Evolutionary conservation across 1,284 basidiomycete genomes (phyloP), one percentile per base, ranked within the genome.

Genomic region (Microbotryomycetes sp.): DNA sequence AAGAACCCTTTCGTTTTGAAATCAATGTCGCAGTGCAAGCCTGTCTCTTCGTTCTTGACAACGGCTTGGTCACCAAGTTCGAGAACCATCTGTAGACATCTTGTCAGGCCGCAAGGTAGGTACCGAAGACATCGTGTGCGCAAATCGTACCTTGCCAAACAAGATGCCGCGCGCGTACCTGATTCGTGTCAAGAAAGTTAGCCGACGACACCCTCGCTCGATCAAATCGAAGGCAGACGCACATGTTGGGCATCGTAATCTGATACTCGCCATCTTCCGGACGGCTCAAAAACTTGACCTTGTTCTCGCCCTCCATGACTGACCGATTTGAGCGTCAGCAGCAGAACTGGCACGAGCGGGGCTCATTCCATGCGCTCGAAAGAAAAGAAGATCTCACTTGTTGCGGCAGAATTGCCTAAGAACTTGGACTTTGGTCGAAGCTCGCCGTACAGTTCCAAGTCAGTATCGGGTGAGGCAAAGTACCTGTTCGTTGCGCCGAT

Each of bases 1-100:
- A 97, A 97, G 82, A 94, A 98, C 26, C 94, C 94, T 88, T 97
- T 97, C 26, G 91, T 96, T 81, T 97, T 98, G 81, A 98, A 99
- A 70, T 97, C 92, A 46, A 98, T 79, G 73, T 97, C 91, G 66
- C 88, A 89, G 50, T 76, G 78, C 64, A 91, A 77, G 29, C 85
- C 84, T 53, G 84, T 85, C 70, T 83, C 83, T 65, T 88, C 85
- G 77, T 92, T 93, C 76, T 83, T 83, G 59, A 92, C 89, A n/a
- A 80, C 82, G 72, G 89, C 91, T 29, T 84, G 83, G 76, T 98
- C 94, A 9, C 94, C 94, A 16, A 99, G 81, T 78, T 99, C 94
- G 54, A 97, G 80, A 21, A 97, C 86, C 92, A 99, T 97, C 80
- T 66, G 56, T 31, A 50, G 45, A 29, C 9, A 26, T 54, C 2